Base-by-base conservation (phyloP, 352 stramenopile genomes). In the Phytophthora agathidicida region DNA sequence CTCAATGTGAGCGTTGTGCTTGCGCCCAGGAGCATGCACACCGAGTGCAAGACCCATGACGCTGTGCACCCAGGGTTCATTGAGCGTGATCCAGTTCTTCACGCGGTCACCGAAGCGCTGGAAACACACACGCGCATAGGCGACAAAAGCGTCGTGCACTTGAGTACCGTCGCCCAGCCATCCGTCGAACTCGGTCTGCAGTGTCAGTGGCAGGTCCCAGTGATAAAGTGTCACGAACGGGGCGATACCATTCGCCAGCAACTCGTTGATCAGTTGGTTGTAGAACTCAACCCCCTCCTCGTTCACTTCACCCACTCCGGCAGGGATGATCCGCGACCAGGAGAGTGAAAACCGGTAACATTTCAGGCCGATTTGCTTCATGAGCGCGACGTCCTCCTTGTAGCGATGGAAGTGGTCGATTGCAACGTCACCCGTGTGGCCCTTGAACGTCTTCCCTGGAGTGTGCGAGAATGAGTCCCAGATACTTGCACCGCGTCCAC, bases 191-290 rank as follows among this genome's bases (percentile, higher is more conserved):
- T 86, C 75, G 26, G 91, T 83, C 50, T 97, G 69, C 24, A 98
- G 51, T 14, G 63, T 52, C 41, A 97, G 73, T 7, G 95, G 95
- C 20, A 98, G 60, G 68, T 99, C 96, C 96, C 96, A 98, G 72
- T 99, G 96, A 67, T 97, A 98, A n/a, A 99, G 62, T 17, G 94
- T 98, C 13, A 97, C 86, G 36, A 89, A 83, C 30, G 95, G 95
- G 45, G 86, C 77, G 53, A 98, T 98, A 45, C 71, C 80, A 26
- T 82, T 71, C 17, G 63, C 77, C 13, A 97, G 27, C n/a, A 98
- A 71, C 30, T 79, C 71, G 60, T 98, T 67, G 65, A 98, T 96
- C 0, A 98, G 49, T 10, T 71, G 37, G 65, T 94, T 91, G 79
- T 98, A 98, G 73, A 98, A 97, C 0, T 60, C 61, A 9, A 98